A percentile compares a stretch with the other conserved stretches of the same genome.
Evolutionary conservation across 2,329 filamentous ascomycete species (phyloP).

Genomic region (Nigrograna mackinnonii): DNA sequence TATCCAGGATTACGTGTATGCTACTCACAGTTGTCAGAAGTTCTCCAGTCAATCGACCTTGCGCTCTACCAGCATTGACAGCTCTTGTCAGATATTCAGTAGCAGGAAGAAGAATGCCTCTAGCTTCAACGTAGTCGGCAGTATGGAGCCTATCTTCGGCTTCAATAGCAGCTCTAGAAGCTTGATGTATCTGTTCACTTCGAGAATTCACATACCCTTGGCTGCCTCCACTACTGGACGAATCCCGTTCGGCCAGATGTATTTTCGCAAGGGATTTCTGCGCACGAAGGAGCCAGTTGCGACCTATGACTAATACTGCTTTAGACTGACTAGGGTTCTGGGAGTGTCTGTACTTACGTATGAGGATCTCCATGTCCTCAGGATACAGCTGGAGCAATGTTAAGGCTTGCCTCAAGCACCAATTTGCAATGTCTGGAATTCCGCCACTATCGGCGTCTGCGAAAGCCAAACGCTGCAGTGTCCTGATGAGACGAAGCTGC

Average conservation of each 20-base stretch:
- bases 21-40: slow-evolving; percentile 50
- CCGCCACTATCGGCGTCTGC: slow-evolving; percentile 52
- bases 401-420: slow-evolving; percentile 54
- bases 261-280: slow-evolving; percentile 55
- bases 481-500: slow-evolving; percentile 37
- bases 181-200: slow-evolving; percentile 21
- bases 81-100: slow-evolving; percentile 55
- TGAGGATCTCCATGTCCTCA: slow-evolving; percentile 47
- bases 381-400: slow-evolving; percentile 49
- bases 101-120: slow-evolving; percentile 54
- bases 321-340: slow-evolving; percentile 1
- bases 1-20: slow-evolving; percentile 2
- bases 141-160: slow-evolving; percentile 42
- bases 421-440: slow-evolving; percentile 51
- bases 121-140: slow-evolving; percentile 56
- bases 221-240: slow-evolving; percentile 39
- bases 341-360: slow-evolving; percentile 35
- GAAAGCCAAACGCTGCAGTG: slow-evolving; percentile 55
- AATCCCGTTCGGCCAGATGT: slow-evolving; percentile 47
- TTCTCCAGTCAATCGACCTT: slow-evolving; percentile 43
- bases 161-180: slow-evolving; percentile 27
- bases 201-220: slow-evolving; percentile 21
- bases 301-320: slow-evolving; percentile 48
- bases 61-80: slow-evolving; percentile 46
- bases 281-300: slow-evolving; percentile 56